phyloP scores from a whole-genome alignment of 352 stramenopile genomes.

The Globisporangium emineosum region DNA sequence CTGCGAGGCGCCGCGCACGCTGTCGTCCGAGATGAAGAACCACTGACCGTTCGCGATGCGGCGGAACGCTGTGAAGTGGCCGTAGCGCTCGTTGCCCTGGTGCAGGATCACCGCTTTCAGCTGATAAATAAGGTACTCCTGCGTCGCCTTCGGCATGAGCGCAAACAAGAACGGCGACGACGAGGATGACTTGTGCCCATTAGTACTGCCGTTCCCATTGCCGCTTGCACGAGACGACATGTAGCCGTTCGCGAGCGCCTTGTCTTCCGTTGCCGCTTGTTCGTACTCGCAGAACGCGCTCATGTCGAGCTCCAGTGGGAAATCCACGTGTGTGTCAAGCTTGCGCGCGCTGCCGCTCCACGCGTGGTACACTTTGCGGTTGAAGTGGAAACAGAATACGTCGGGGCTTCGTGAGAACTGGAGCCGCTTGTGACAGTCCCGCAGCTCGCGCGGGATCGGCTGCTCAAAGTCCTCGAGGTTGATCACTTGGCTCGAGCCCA shows the following conservation, averaged over 20 bases:
- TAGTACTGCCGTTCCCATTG: not conserved
- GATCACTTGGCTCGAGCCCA: conserved; percentile 29
- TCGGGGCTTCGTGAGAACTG: conserved; percentile 79
- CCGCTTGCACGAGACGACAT: not conserved
- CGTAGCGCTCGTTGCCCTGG: conserved; percentile 81
- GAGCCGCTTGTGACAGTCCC: conserved; percentile 59
- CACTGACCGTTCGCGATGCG: conserved; percentile 58
- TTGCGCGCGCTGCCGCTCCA: conserved; percentile 66
- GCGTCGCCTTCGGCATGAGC: conserved; percentile 8
- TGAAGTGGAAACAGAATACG: conserved; percentile 87
- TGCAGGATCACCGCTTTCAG: conserved; percentile 80
- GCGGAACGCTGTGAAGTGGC: conserved; percentile 85
- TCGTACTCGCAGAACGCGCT: conserved; percentile 69
- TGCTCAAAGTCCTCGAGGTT: conserved; percentile 40
- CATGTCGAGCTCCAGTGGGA: conserved; percentile 81
- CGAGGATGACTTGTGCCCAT: conserved; percentile 5
- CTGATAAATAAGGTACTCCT: conserved; percentile 60
- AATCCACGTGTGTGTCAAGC: conserved; percentile 74
- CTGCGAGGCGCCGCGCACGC: conserved; percentile 48
- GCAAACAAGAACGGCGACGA: conserved; percentile 14
- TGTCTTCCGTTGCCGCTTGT: conserved; percentile 29
- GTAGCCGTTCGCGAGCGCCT: conserved; percentile 27
- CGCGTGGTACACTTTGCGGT: conserved; percentile 80
- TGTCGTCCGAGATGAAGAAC: conserved; percentile 87
- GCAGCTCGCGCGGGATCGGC: conserved; percentile 35